Evolutionary conservation across 2,329 filamentous ascomycete genomes (phyloP), one percentile per base, ranked within the genome.

Genomic region (Teratosphaeria viscida): DNA sequence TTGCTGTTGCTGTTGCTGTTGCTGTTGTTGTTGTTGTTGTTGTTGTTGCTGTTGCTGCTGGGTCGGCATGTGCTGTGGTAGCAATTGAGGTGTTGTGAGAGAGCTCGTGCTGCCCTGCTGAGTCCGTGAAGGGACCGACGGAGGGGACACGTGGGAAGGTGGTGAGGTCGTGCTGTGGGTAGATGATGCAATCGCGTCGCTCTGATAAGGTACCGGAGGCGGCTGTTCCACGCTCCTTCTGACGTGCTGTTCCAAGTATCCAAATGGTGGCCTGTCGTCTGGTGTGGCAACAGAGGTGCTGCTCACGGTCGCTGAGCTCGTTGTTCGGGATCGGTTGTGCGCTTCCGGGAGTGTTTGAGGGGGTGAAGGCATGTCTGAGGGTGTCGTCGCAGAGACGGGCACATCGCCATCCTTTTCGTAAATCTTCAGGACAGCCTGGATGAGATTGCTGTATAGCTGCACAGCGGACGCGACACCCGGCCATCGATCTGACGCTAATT

Each of bases 391-490:
- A 1, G 77, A 68, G n/a, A 80, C 78, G 19, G 76, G 76, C 29
- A 80, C 72, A 60, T 81, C 78, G 43, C 77, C 77, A 55, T 79
- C 77, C 64, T 78, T 82, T 63, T 92, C 87, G 73, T 95, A 99
- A 67, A 90, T 91, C 71, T 90, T 91, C 68, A 97, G 78, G 68
- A 92, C 95, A 12, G 92, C 91, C 60, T 83, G 84, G 55, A 92
- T 87, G 56, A 99, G 84, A 63, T 90, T 91, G n/a, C 83, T 81
- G 70, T 96, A 97, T 12, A 97, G 82, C 66, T 94, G 85, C 10
- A 90, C 85, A 2, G 92, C 91, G 16, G 90, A 88, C 47, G 86
- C 83, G 1, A 92, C 91, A 11, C 92, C 94, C 0, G 94, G 94
- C 94, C 94, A 97, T 61, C 92, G 82, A 68, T 92, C 88, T 0